phyloP scores from a whole-genome alignment of 2,329 filamentous ascomycete species.

The Aspergillus sp. region DNA sequence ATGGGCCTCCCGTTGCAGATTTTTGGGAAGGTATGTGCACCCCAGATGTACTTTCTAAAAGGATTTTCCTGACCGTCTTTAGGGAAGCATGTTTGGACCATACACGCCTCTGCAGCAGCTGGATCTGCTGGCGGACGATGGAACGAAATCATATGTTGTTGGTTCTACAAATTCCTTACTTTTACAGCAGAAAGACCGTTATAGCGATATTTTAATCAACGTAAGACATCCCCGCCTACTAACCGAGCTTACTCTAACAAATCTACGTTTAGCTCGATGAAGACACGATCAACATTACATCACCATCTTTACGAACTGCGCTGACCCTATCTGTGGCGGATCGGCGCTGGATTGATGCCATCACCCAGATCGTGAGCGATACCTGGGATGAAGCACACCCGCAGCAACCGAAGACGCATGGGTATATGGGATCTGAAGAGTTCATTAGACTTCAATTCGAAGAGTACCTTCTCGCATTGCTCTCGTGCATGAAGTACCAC shows the following conservation, averaged over 20 bases:
- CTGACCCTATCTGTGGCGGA: constrained; percentile 81
- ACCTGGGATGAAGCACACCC: constrained; percentile 96
- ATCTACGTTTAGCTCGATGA: constrained; percentile 68
- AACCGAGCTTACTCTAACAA: not conserved
- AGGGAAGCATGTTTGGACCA: constrained; percentile 92
- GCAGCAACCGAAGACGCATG: constrained; percentile 85
- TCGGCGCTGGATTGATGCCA: constrained; percentile 91
- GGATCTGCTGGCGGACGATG: constrained; percentile 86
- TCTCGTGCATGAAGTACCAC: constrained; percentile 88
- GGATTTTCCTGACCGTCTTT: constrained; percentile 25
- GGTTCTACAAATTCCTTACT: constrained; percentile 95
- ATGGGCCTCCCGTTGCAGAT: constrained; percentile 95
- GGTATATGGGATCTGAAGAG: constrained; percentile 93
- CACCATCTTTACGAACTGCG: constrained; percentile 71
- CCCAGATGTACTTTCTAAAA: constrained; percentile 49
- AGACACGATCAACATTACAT: constrained; percentile 78
- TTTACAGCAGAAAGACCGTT: constrained; percentile 89
- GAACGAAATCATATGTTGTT: constrained; percentile 95
- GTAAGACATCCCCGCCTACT: constrained; percentile 30
- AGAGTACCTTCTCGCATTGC: constrained; percentile 86
- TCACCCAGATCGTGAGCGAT: constrained; percentile 89
- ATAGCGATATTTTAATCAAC: constrained; percentile 95
- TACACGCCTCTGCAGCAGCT: constrained; percentile 96
- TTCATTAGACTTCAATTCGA: constrained; percentile 97
- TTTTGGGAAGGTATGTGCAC: constrained; percentile 73